Evolutionary conservation across 2,329 filamentous ascomycete genomes (phyloP).

Genomic region (Plectosphaerella sp.): DNA sequence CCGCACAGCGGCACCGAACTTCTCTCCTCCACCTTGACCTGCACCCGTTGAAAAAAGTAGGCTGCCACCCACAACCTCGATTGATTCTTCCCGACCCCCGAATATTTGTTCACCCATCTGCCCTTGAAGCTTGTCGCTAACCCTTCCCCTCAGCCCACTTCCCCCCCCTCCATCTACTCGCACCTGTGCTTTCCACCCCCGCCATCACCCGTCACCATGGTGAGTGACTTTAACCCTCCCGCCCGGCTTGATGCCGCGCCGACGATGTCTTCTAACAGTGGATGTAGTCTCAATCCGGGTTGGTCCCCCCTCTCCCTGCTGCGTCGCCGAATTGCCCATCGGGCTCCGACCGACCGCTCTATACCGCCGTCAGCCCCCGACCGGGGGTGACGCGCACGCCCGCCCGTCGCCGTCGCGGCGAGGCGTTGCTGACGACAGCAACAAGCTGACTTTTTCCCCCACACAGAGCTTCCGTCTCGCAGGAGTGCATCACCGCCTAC

Average conservation of each 20-base stretch:
- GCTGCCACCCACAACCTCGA: constrained; percentile 1
- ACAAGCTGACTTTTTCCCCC: background rate
- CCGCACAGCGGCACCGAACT: constrained; percentile 9
- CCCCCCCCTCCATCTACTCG: constrained; percentile 7
- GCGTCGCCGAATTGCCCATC: constrained; percentile 2
- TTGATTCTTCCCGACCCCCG: background rate
- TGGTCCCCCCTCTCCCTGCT: constrained; percentile 31
- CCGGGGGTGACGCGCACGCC: background rate
- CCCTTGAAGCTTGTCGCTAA: background rate
- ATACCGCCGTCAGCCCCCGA: background rate
- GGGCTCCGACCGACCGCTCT: background rate
- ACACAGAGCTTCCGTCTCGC: constrained; percentile 63
- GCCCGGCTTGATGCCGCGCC: constrained; percentile 4
- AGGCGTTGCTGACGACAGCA: constrained; percentile 1
- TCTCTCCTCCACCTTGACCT: constrained; percentile 1
- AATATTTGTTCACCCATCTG: constrained; percentile 1
- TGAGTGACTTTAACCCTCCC: constrained; percentile 22
- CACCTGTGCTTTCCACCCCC: constrained; percentile 10
- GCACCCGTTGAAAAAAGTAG: constrained; percentile 6
- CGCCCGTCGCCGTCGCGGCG: background rate
- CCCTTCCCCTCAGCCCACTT: constrained; percentile 14
- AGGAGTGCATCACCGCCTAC: constrained; percentile 68
- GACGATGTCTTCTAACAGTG: constrained; percentile 6
- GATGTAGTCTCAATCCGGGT: constrained; percentile 64
- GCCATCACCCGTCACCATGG: constrained; percentile 29